phyloP scores from a whole-genome alignment of 257 asterid genomes.

The Przewalskia tangutica region DNA sequence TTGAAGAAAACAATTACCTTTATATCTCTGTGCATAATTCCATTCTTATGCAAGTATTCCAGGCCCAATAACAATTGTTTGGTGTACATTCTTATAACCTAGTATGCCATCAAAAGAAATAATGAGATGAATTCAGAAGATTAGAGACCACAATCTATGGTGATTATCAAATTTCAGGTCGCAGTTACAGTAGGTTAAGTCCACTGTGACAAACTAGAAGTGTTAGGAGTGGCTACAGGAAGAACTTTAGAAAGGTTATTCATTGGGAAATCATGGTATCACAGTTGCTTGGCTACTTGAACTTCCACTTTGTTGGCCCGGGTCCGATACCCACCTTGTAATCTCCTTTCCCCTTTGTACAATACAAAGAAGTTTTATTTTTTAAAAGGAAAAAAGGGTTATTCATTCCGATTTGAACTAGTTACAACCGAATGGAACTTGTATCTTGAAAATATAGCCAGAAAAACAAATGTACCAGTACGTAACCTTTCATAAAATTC shows the following conservation, averaged over 20 bases:
- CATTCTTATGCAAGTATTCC: constrained; percentile 89
- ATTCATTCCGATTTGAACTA: neutral
- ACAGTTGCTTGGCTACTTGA: neutral
- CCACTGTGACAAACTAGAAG: neutral
- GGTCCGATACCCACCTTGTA: neutral
- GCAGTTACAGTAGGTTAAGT: constrained; percentile 3
- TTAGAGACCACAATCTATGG: neutral
- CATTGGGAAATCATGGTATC: neutral
- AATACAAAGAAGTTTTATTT: neutral
- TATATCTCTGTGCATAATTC: constrained; percentile 96
- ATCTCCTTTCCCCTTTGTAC: neutral
- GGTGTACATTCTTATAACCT: constrained; percentile 97
- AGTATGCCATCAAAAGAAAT: constrained; percentile 13
- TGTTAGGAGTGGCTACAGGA: neutral
- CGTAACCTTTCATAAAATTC: neutral
- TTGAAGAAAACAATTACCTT: constrained; percentile 43
- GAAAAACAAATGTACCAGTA: neutral
- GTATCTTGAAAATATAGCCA: neutral
- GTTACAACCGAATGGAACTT: neutral
- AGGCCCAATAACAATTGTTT: constrained; percentile 82
- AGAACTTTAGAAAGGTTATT: neutral
- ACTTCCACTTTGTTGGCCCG: neutral
- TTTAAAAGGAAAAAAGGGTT: neutral
- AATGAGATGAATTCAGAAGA: constrained; percentile 3
- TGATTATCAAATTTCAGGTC: neutral